A percentile compares a stretch with the other conserved stretches of the same genome.
These are phyloP conservation scores for Jaltomata sinuosa DNA, from an alignment of 257 asterid genomes.

Conservation along the genomic window DNA sequence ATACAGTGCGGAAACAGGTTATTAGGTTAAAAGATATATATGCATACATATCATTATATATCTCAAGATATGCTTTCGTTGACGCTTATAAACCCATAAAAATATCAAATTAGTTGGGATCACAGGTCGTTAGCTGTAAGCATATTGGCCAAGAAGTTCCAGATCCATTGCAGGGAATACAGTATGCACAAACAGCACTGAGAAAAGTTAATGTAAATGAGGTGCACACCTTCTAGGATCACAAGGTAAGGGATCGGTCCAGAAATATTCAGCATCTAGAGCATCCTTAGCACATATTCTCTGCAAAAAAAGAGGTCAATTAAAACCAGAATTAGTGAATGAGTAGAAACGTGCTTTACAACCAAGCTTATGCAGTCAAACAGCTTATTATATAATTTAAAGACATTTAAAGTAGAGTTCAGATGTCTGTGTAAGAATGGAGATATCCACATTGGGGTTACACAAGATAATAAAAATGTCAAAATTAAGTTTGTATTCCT, in stretches of 20 bases:
- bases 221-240: conserved; percentile 82
- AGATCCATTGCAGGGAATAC: not conserved
- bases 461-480: not conserved
- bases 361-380: not conserved
- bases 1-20: not conserved
- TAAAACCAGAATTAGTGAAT: not conserved
- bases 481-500: not conserved
- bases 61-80: not conserved
- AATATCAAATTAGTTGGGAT: not conserved
- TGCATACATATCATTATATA: not conserved
- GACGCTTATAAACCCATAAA: not conserved
- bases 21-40: not conserved
- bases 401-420: not conserved
- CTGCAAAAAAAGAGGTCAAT: conserved; percentile 27
- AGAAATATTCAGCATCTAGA: conserved; percentile 90
- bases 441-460: not conserved
- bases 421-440: not conserved
- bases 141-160: not conserved
- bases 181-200: not conserved
- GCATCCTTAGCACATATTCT: conserved; percentile 94
- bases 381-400: not conserved
- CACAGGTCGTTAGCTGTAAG: not conserved
- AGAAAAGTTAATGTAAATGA: not conserved
- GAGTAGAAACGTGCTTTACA: not conserved
- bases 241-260: conserved; percentile 97